Percentiles rank a stretch among this genome's conserved stretches.
Conservation (phyloP, 805 yeast species). For the Monosporozyma aerobia region DNA sequence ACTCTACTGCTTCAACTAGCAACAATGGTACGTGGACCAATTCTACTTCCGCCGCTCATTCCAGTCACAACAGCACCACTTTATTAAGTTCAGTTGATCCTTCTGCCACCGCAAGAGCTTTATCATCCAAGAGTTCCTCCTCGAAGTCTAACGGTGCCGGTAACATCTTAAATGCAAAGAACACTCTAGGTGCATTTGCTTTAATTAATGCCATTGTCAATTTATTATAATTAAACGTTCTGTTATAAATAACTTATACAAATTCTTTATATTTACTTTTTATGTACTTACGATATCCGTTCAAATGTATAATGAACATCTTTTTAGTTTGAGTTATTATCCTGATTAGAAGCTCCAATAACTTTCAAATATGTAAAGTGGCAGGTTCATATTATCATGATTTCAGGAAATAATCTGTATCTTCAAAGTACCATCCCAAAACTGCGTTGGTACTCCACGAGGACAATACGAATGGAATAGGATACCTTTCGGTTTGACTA, state of each 20-base stretch:
- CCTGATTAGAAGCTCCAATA: too few species aligned
- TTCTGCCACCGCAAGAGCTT: conserved; percentile 2
- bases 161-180: background rate
- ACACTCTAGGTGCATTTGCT: background rate
- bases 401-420: too few species aligned
- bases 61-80: background rate
- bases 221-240: background rate
- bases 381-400: too few species aligned
- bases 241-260: background rate
- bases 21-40: background rate
- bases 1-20: background rate
- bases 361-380: too few species aligned
- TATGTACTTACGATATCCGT: background rate
- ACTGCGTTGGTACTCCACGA: too few species aligned
- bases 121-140: background rate
- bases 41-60: background rate
- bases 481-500: too few species aligned
- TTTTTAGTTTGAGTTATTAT: too few species aligned
- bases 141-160: conserved; percentile 1
- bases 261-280: background rate
- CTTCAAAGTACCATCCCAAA: too few species aligned
- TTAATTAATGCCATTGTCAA: conserved; percentile 1
- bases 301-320: background rate
- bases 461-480: too few species aligned
- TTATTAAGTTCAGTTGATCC: background rate